These are phyloP conservation scores for Botrytis aclada DNA, from an alignment of 2,329 filamentous ascomycete genomes.

Conservation along the genomic window DNA sequence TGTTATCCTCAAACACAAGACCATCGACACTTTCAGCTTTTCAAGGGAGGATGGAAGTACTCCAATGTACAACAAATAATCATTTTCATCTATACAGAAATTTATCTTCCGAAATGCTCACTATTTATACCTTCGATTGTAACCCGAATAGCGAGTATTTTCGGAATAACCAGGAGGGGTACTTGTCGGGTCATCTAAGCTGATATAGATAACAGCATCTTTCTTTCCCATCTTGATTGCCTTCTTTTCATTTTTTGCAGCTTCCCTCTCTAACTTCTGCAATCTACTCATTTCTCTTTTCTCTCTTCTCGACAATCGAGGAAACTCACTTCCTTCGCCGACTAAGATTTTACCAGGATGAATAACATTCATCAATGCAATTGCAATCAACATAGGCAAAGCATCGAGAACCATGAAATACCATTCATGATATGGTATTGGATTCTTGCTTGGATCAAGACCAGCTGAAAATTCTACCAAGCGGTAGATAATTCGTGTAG, in stretches of 20 bases:
- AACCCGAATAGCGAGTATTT: not conserved
- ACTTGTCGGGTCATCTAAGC: not conserved
- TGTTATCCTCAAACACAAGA: not conserved
- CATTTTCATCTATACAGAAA: not conserved
- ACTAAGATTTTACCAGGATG: constrained; percentile 49
- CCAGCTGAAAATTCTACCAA: constrained; percentile 54
- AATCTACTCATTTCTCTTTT: constrained; percentile 44
- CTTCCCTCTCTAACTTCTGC: constrained; percentile 26
- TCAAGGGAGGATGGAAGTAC: not conserved
- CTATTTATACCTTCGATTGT: not conserved
- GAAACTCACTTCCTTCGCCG: constrained; percentile 47
- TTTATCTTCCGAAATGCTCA: not conserved
- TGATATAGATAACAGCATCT: not conserved
- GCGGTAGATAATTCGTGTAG: constrained; percentile 57
- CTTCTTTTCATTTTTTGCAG: constrained; percentile 32
- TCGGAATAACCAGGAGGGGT: not conserved
- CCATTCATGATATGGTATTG: constrained; percentile 45
- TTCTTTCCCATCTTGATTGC: constrained; percentile 25
- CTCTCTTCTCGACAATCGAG: constrained; percentile 28
- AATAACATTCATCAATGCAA: constrained; percentile 43
- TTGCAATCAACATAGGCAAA: constrained; percentile 52
- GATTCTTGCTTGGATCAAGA: constrained; percentile 43
- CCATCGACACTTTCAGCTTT: not conserved
- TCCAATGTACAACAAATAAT: not conserved
- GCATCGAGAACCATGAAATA: constrained; percentile 54